Percentiles rank a stretch among this genome's conserved stretches.
Evolutionary conservation across 2,329 filamentous ascomycete genomes (phyloP).

Genomic region (Trematosphaeria pertusa): DNA sequence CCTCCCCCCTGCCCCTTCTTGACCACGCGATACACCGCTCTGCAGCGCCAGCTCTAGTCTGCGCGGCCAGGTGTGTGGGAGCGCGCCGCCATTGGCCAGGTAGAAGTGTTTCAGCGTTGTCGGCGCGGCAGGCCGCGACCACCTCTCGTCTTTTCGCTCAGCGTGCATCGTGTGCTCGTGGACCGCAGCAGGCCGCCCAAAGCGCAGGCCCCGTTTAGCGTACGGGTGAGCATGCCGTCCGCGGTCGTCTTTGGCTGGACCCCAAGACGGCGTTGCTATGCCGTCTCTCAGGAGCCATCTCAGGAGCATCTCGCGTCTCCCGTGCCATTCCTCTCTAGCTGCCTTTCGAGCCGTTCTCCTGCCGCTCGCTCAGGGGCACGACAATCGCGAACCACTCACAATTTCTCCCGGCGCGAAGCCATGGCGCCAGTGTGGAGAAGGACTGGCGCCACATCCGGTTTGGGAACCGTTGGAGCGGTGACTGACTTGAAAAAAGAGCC

Average conservation of each 20-base stretch:
- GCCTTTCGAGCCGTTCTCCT: constrained; percentile 3
- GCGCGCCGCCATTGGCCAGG: neutral
- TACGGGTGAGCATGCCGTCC: too few relatives aligned
- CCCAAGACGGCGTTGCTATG: neutral
- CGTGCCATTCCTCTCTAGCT: neutral
- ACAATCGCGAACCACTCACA: constrained; percentile 15
- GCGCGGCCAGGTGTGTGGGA: neutral
- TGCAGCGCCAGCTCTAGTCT: neutral
- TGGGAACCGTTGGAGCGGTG: constrained; percentile 18
- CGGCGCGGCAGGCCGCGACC: neutral
- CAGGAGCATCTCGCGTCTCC: neutral
- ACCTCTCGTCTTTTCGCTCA: neutral
- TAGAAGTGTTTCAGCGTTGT: neutral
- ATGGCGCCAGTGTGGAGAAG: constrained; percentile 7
- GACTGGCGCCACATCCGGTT: constrained; percentile 12
- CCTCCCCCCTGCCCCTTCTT: too few relatives aligned
- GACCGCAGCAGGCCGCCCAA: neutral
- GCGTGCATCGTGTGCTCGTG: neutral
- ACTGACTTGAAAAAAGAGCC: neutral
- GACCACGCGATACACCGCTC: neutral
- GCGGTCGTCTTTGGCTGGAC: neutral
- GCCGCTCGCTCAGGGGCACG: constrained; percentile 18
- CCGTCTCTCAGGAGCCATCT: neutral
- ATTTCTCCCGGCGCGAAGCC: constrained; percentile 5
- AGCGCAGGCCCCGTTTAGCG: too few relatives aligned